Evolutionary conservation across 2,329 filamentous ascomycete species (phyloP), one percentile per base, ranked within the genome.

Genomic region (Microthyrium microscopicum): DNA sequence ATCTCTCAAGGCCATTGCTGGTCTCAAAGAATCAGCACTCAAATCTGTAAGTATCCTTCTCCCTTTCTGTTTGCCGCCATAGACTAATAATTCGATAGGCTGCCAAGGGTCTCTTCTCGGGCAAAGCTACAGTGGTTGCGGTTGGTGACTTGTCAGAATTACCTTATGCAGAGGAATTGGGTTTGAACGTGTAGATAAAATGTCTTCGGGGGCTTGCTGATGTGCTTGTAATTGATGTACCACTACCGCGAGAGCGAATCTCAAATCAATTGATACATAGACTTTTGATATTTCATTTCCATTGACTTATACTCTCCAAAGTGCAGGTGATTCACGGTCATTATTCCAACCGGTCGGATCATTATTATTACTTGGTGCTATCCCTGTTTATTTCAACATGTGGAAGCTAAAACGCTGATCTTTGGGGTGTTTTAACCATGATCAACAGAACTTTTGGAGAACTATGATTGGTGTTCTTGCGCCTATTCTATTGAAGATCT

Each of bases 101-200:
- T 51, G 85, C 85, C 51, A 91, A 93, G 68, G 66, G 76, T 52
- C 69, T 94, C 46, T 66, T 95, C 43, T 78, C 85, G 45, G 74
- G 73, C 58, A 95, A 85, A 70, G 85, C 87, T 33, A 77, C 82
- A 34, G 80, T 94, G 42, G 78, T 83, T 41, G 69, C 82, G 38
- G 84, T 95, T 41, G 89, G 89, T 57, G 89, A 98, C 56, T 70
- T 98, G 48, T 78, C 82, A 58, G 70, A 77, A 49, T 73, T 98
- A 53, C 89, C 89, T 37, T 98, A 77, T 54, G 89, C 84, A 44
- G 81, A 85, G 61, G 89, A 98, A 54, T 68, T 98, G 56, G 91
- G 87, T 48, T 71, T 98, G 54, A 82, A 77, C 57, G 83, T 93
- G 70, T 98, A 91, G 71, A 72, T 60, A 59, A 5, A 9, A 12